Evolutionary conservation across 2,329 filamentous ascomycete species (phyloP).

Genomic region (Trichoderma hamatum): DNA sequence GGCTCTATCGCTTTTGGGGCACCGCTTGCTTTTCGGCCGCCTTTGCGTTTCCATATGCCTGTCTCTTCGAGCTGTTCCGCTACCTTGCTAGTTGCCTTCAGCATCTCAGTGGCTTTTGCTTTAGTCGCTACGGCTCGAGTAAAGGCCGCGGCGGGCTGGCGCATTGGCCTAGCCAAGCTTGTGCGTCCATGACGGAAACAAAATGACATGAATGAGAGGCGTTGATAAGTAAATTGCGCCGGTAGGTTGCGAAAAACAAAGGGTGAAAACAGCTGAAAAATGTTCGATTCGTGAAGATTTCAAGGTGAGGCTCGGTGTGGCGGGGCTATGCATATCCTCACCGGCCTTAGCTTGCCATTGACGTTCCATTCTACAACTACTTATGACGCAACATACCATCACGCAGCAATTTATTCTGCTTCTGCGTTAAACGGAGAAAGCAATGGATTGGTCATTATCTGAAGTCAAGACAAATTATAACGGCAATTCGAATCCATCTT

Average conservation of each 20-base stretch:
- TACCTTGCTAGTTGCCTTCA: slow-evolving; percentile 29
- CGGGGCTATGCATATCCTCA: background rate
- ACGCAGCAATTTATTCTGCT: background rate
- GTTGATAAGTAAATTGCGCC: background rate
- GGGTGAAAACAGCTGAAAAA: background rate
- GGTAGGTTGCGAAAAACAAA: background rate
- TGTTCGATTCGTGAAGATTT: background rate
- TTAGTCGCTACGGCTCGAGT: slow-evolving; percentile 22
- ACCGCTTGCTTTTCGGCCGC: slow-evolving; percentile 27
- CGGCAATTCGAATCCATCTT: background rate
- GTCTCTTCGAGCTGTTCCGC: slow-evolving; percentile 35
- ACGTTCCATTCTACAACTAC: background rate
- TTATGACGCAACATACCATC: background rate
- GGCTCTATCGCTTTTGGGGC: slow-evolving; percentile 33
- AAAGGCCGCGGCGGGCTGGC: slow-evolving; percentile 16
- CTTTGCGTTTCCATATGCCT: slow-evolving; percentile 34
- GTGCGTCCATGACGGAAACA: slow-evolving; percentile 19
- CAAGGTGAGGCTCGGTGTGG: slow-evolving; percentile 19
- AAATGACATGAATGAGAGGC: slow-evolving; percentile 27
- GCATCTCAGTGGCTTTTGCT: slow-evolving; percentile 28
- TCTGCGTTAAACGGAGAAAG: background rate
- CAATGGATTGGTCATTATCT: background rate
- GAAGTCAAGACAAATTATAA: background rate
- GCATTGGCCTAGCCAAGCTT: slow-evolving; percentile 26
- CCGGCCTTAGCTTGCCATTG: slow-evolving; percentile 5